A percentile compares a stretch with the other conserved stretches of the same genome.
Conservation (phyloP, 495 filamentous ascomycete genomes). For the Trichoderma gamsii region DNA sequence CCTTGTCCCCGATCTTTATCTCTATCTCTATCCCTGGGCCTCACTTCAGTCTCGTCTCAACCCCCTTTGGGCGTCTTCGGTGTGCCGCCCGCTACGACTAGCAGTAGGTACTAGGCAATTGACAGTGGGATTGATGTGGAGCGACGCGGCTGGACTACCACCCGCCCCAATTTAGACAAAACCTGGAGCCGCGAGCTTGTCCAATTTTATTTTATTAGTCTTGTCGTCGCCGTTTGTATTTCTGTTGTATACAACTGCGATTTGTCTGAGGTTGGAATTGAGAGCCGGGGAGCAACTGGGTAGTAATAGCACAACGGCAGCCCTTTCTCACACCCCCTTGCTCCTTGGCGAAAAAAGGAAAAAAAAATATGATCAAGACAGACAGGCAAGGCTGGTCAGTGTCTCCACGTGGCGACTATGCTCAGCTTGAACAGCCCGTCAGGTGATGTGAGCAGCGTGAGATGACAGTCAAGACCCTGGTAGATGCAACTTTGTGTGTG, state of each 20-base stretch:
- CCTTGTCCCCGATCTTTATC: no score
- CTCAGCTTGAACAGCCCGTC: neutral
- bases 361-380: neutral
- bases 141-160: neutral
- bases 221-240: neutral
- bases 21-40: neutral
- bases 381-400: neutral
- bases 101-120: neutral
- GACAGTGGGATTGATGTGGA: constrained; percentile 1
- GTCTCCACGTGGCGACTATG: neutral
- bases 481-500: neutral
- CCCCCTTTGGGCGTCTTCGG: neutral
- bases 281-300: neutral
- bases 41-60: neutral
- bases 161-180: constrained; percentile 4
- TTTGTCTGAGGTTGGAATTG: neutral
- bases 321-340: neutral
- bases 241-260: neutral
- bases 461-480: neutral
- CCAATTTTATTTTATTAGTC: neutral
- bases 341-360: neutral
- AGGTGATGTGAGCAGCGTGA: neutral
- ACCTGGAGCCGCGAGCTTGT: neutral
- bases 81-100: no score
- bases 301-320: neutral